Base-by-base conservation (phyloP, 805 yeast species). In the Candida orba region DNA sequence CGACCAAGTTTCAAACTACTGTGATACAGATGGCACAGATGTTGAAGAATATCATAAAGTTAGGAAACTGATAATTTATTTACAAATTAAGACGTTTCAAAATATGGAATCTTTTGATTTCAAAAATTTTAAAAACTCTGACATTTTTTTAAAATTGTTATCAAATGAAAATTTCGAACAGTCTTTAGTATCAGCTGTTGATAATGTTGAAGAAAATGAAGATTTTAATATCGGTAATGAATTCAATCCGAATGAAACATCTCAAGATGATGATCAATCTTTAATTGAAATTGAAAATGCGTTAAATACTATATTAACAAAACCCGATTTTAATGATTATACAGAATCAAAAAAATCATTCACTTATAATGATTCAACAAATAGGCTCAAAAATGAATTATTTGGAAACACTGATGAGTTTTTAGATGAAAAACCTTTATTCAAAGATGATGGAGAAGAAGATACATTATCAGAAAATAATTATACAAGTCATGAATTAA, bases 81-180 rank as follows among this genome's bases (percentile, higher is more conserved):
- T 83, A 4, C 96, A 88, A 53, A 59, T 68, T 14, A 70, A 71
- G 9, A 71, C 79, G 0, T 76, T 67, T 50, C 61, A 68, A 9
- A 60, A 69, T 18, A 68, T 89, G 70, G 71, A 73, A 37, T 64
- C 65, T 8, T 63, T 67, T 1, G 81, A 81, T 48, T 74, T 78
- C 49, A 69, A 68, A n/a, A 74, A 69, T 7, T 88, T 86, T 59
- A 78, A 78, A 51, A 65, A 63, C 30, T 81, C 90, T 0, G 78
- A 72, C 36, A 53, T 69, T 1, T 83, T 78, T 53, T 52, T 77
- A 40, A 71, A 77, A 45, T 65, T 77, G 48, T 52, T 82, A 12
- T 73, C 81, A 8, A 67, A 71, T 12, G 71, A 65, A 9, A 51
- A 57, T 1, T 66, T 67, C 49, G 60, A 57, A 36, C 52, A 56